Evolutionary conservation across 2,329 filamentous ascomycete genomes (phyloP), one percentile per base, ranked within the genome.

Genomic region (Acrocalymma vagum): DNA sequence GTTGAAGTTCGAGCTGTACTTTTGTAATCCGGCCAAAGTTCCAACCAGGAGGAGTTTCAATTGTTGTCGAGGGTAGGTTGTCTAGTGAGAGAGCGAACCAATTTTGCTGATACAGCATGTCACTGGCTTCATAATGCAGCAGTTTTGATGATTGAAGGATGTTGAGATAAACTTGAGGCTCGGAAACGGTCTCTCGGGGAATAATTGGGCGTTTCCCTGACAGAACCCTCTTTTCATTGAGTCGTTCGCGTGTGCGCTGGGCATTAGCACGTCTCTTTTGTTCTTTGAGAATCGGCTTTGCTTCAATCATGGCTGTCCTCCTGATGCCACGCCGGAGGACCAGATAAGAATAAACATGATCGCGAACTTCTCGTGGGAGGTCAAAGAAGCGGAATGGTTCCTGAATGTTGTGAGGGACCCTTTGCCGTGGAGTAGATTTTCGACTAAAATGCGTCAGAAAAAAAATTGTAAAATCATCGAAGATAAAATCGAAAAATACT

Each of bases 71-170:
- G 0, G 55, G 55, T 6, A 63, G 53, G 24, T 47, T 64, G 38
- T 58, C 53, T 5, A 65, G 47, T 2, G 58, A 57, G 6, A 65
- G 47, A 8, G 56, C 56, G 38, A 65, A 65, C 46, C 53, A 58
- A 20, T 65, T 64, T 38, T 45, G 51, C 17, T 55, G 48, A 43
- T 65, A 65, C 27, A 65, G 41, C 24, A 28, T 51, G 11, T 62
- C 55, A n/a, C 43, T 54, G 4, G 55, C 58, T 48, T 65, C 62
- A 11, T 36, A 28, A n/a, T 60, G 44, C 3, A 64, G 33, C 16
- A 31, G 32, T 10, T 41, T 52, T 1, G 61, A 65, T 3, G 53
- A 48, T 18, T 46, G 54, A 17, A 62, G 46, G 5, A 63, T 37
- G 26, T 53, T 53, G 23, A 62, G 22, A 33, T 59, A 48, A 6